Conservation (phyloP, 345 rosid genomes). For the Litchi chinensis region DNA sequence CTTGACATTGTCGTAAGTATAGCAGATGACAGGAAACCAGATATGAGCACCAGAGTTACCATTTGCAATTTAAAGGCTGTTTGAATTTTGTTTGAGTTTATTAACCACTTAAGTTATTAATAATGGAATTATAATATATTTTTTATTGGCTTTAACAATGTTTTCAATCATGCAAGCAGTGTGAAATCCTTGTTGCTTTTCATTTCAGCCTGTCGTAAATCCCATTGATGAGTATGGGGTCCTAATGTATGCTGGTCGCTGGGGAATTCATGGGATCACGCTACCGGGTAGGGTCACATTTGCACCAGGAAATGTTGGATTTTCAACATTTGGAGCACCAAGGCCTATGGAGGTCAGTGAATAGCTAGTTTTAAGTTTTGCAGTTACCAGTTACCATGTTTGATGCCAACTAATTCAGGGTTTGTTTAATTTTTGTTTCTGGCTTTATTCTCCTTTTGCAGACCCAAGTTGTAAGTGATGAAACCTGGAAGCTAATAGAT, state of each 20-base stretch:
- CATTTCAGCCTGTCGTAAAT: constrained; percentile 58
- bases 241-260: constrained; percentile 86
- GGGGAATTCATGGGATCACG: constrained; percentile 86
- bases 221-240: constrained; percentile 88
- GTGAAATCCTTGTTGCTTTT: constrained; percentile 17
- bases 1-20: background rate
- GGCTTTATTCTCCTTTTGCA: constrained; percentile 33
- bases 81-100: background rate
- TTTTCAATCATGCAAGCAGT: constrained; percentile 1
- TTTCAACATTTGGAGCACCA: constrained; percentile 90
- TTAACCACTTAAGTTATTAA: background rate
- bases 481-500: constrained; percentile 89
- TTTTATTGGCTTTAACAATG: background rate
- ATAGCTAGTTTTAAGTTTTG: background rate
- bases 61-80: background rate
- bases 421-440: background rate
- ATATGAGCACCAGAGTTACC: background rate
- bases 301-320: constrained; percentile 94
- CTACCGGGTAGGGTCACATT: constrained; percentile 96
- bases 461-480: constrained; percentile 77
- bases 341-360: constrained; percentile 78
- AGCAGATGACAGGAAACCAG: background rate
- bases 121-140: constrained; percentile 3
- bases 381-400: background rate
- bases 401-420: background rate